Percentiles rank a stretch among this genome's conserved stretches.
Evolutionary conservation across 495 filamentous ascomycete genomes (phyloP).

Genomic region (Articulospora tetracladia): DNA sequence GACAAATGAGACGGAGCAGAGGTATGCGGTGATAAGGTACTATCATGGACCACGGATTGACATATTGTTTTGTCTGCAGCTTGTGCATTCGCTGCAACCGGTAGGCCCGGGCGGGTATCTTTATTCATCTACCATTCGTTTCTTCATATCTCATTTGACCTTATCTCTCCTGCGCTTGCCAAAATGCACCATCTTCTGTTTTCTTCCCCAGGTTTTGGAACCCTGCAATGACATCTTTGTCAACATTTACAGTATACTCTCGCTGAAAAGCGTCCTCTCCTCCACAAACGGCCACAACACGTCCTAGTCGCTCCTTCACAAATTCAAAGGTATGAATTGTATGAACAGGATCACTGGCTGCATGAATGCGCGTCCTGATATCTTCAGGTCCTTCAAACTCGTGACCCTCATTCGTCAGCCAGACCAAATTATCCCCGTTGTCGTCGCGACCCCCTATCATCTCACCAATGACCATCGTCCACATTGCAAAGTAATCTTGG

Average conservation of each 20-base stretch:
- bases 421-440: slow-evolving; percentile 47
- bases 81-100: background rate
- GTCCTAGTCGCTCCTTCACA: slow-evolving; percentile 61
- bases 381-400: slow-evolving; percentile 70
- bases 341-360: slow-evolving; percentile 64
- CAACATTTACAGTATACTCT: slow-evolving; percentile 84
- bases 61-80: too few relatives aligned
- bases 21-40: too few relatives aligned
- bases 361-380: slow-evolving; percentile 43
- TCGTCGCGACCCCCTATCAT: slow-evolving; percentile 28
- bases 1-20: too few relatives aligned
- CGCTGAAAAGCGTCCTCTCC: slow-evolving; percentile 70
- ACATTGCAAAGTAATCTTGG: slow-evolving; percentile 52
- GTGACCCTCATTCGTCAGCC: slow-evolving; percentile 59
- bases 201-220: slow-evolving; percentile 43
- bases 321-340: slow-evolving; percentile 66
- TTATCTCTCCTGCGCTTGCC: slow-evolving; percentile 4
- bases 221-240: slow-evolving; percentile 67
- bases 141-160: background rate
- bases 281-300: slow-evolving; percentile 62
- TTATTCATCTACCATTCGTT: slow-evolving; percentile 4
- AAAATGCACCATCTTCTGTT: slow-evolving; percentile 12
- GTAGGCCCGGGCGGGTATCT: background rate
- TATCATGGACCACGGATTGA: too few relatives aligned
- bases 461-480: slow-evolving; percentile 43